These are phyloP conservation scores for Coniochaeta ligniaria DNA, from an alignment of 2,329 filamentous ascomycete genomes.

Conservation along the genomic window DNA sequence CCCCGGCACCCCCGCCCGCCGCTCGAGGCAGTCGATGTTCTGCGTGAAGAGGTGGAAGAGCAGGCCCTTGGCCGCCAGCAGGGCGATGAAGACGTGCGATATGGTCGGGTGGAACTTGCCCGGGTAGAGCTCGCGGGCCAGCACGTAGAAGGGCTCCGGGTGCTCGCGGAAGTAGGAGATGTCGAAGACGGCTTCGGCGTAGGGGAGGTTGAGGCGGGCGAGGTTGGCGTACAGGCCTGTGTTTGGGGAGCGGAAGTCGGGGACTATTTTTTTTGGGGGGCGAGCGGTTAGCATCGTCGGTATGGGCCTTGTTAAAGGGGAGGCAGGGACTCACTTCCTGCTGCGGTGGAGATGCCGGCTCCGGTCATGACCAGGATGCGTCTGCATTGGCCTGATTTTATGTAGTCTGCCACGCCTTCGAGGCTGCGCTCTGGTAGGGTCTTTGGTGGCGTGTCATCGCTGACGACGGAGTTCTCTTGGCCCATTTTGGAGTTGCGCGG, in stretches of 20 bases:
- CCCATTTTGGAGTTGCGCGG: constrained; percentile 58
- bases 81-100: constrained; percentile 78
- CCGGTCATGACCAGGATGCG: constrained; percentile 85
- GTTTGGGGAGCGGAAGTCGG: constrained; percentile 88
- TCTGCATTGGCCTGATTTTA: constrained; percentile 59
- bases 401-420: constrained; percentile 70
- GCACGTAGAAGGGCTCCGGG: constrained; percentile 83
- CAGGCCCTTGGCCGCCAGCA: constrained; percentile 72
- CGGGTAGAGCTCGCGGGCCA: constrained; percentile 88
- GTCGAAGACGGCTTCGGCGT: constrained; percentile 91
- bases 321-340: constrained; percentile 53
- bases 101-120: constrained; percentile 84
- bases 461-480: constrained; percentile 69
- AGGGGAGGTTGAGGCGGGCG: constrained; percentile 73
- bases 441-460: constrained; percentile 54
- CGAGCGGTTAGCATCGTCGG: constrained; percentile 12
- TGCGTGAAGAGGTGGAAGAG: constrained; percentile 89
- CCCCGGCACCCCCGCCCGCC: constrained; percentile 72
- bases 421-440: constrained; percentile 64
- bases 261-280: constrained; percentile 47
- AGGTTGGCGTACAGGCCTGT: constrained; percentile 94
- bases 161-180: constrained; percentile 81
- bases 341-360: constrained; percentile 76
- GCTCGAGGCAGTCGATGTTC: constrained; percentile 94
- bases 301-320: too few relatives aligned